These are phyloP conservation scores for Syncephalastrum racemosum DNA, from an alignment of 371 early-diverging fungal genomes.

Conservation along the genomic window DNA sequence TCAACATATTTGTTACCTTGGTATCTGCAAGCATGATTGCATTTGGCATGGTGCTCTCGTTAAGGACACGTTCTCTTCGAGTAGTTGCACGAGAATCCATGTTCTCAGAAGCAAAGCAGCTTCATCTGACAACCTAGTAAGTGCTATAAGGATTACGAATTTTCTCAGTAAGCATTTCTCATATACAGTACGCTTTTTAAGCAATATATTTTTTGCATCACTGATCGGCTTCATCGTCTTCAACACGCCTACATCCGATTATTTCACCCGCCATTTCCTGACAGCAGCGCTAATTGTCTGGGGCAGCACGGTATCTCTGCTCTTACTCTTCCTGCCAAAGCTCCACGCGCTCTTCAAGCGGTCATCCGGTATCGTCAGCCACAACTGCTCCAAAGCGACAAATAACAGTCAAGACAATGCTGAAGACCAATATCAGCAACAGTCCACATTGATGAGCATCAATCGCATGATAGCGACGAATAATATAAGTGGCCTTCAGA, in stretches of 20 bases:
- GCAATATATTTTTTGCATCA: constrained; percentile 55
- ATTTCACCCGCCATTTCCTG: constrained; percentile 51
- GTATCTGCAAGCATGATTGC: constrained; percentile 7
- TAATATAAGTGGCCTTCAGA: too few relatives aligned
- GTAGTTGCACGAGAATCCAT: constrained; percentile 43
- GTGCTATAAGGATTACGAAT: constrained; percentile 11
- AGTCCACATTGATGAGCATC: constrained; percentile 24
- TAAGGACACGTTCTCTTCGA: constrained; percentile 47
- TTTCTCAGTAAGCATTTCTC: neutral
- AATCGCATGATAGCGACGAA: constrained; percentile 24
- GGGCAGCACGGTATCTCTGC: constrained; percentile 53
- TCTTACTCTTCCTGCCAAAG: constrained; percentile 55
- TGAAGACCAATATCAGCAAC: neutral
- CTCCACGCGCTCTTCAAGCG: constrained; percentile 33
- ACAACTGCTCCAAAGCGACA: constrained; percentile 18
- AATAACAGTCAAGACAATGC: neutral
- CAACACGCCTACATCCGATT: constrained; percentile 47
- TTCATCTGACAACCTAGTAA: constrained; percentile 61
- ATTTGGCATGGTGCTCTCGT: constrained; percentile 46
- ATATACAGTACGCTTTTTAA: constrained; percentile 8
- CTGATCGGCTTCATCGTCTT: constrained; percentile 51
- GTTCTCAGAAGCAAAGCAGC: constrained; percentile 53
- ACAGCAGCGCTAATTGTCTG: constrained; percentile 56
- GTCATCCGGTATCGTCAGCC: constrained; percentile 5
- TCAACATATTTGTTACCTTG: constrained; percentile 29